Conservation (phyloP, 495 filamentous ascomycete genomes). For the Penicillium steckii region DNA sequence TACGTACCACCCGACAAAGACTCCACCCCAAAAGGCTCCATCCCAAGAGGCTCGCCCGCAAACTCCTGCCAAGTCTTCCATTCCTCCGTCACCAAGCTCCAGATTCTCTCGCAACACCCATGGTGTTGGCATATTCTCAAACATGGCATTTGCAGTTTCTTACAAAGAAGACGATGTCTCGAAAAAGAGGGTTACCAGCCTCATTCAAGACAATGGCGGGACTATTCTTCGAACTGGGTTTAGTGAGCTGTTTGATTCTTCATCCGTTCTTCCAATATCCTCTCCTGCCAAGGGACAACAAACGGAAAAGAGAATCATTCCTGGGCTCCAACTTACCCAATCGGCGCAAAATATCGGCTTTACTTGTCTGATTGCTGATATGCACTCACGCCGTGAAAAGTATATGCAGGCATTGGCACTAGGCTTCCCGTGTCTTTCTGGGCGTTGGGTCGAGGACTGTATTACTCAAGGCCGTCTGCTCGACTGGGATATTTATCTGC, state of each 20-base stretch:
- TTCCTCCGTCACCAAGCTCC: constrained; percentile 42
- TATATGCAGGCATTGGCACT: constrained; percentile 95
- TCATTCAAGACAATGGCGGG: constrained; percentile 66
- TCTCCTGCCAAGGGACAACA: constrained; percentile 26
- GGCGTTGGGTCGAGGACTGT: constrained; percentile 78
- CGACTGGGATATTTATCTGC: constrained; percentile 77
- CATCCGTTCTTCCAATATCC: constrained; percentile 32
- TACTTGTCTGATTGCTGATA: constrained; percentile 79
- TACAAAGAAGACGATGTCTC: constrained; percentile 57
- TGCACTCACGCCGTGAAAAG: constrained; percentile 83
- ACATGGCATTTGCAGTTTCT: constrained; percentile 81
- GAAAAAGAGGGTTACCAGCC: constrained; percentile 47
- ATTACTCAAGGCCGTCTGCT: constrained; percentile 56
- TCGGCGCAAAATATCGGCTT: constrained; percentile 65
- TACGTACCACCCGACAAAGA: constrained; percentile 22
- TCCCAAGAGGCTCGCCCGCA: constrained; percentile 25
- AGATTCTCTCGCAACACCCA: constrained; percentile 39
- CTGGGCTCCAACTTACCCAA: constrained; percentile 45
- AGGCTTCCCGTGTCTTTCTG: constrained; percentile 78
- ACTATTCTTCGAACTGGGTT: constrained; percentile 73
- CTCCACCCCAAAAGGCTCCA: constrained; percentile 15
- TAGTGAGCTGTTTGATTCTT: constrained; percentile 73
- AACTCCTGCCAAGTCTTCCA: constrained; percentile 41
- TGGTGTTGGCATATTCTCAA: constrained; percentile 56
- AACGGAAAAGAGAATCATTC: constrained; percentile 6